Percentiles rank a stretch among this genome's conserved stretches.
phyloP scores from a whole-genome alignment of 163 green algal species.

The Chlamydomonas reinhardtii region DNA sequence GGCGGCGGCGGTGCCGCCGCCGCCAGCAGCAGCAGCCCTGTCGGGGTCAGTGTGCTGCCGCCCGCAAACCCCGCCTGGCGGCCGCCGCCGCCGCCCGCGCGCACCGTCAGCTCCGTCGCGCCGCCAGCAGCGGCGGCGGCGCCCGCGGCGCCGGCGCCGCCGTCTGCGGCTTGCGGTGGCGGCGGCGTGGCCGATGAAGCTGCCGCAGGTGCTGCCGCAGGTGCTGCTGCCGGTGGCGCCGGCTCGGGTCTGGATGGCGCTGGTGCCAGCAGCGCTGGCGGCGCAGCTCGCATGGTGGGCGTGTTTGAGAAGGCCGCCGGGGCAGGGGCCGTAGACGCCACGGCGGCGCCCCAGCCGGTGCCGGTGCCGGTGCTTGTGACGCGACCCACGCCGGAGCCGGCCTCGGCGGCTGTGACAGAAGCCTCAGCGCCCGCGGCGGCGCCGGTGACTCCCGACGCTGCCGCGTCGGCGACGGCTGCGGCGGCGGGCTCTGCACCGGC shows the following conservation, averaged over 20 bases:
- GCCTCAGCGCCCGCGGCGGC: too few relatives aligned
- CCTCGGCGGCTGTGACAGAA: too few relatives aligned
- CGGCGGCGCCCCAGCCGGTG: too few relatives aligned
- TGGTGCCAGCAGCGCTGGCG: not conserved
- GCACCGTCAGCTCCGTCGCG: constrained; percentile 2
- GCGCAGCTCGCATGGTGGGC: not conserved
- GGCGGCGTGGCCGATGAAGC: not conserved
- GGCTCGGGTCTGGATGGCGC: not conserved
- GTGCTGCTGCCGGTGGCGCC: not conserved
- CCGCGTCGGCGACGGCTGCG: too few relatives aligned
- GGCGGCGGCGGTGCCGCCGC: not conserved
- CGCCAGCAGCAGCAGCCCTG: not conserved
- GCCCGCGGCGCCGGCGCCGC: too few relatives aligned
- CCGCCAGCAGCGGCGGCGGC: too few relatives aligned
- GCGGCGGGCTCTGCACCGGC: too few relatives aligned
- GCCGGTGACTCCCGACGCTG: too few relatives aligned
- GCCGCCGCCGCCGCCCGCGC: constrained; percentile 16
- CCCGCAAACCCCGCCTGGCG: constrained; percentile 31
- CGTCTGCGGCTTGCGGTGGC: too few relatives aligned
- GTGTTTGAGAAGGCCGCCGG: not conserved
- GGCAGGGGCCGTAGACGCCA: too few relatives aligned
- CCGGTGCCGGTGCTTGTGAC: too few relatives aligned
- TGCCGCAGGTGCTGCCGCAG: not conserved
- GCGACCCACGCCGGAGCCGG: too few relatives aligned
- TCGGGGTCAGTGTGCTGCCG: constrained; percentile 17